Evolutionary conservation across 768 basidiomycete genomes (phyloP).

Genomic region (Kwoniella mangroviensis): DNA sequence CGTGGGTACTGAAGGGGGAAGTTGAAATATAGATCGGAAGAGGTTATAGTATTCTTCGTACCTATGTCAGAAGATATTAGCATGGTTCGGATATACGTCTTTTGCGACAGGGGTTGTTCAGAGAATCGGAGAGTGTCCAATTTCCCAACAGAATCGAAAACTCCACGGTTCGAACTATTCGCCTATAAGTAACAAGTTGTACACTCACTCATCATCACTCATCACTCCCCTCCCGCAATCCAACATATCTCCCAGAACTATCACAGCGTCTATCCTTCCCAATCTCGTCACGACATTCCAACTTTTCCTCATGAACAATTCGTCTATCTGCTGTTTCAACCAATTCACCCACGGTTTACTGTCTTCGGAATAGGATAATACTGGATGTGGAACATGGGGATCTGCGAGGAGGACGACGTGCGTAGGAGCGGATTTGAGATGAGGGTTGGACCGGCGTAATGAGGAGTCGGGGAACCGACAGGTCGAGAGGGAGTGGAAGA

Average conservation of each 20-base stretch:
- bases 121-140: conserved; percentile 4
- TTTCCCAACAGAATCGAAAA: neutral
- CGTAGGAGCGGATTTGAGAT: conserved; percentile 52
- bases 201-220: conserved; percentile 70
- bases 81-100: too few species aligned
- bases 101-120: too few species aligned
- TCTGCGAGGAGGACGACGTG: conserved; percentile 85
- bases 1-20: conserved; percentile 62
- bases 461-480: conserved; percentile 51
- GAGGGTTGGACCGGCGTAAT: conserved; percentile 29
- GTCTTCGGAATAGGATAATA: conserved; percentile 69
- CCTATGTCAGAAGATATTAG: too few species aligned
- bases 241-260: conserved; percentile 93
- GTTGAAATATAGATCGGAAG: conserved; percentile 73
- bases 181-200: neutral
- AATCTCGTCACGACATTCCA: conserved; percentile 72
- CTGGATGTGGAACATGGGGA: conserved; percentile 78
- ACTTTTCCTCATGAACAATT: conserved; percentile 81
- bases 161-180: too few species aligned
- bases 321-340: conserved; percentile 70
- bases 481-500: conserved; percentile 52
- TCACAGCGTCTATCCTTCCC: conserved; percentile 69
- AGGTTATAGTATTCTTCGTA: conserved; percentile 72
- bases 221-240: conserved; percentile 75
- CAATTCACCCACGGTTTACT: conserved; percentile 65